These are phyloP conservation scores for Neofusicoccum cordaticola DNA, from an alignment of 2,329 filamentous ascomycete species.

Conservation along the genomic window DNA sequence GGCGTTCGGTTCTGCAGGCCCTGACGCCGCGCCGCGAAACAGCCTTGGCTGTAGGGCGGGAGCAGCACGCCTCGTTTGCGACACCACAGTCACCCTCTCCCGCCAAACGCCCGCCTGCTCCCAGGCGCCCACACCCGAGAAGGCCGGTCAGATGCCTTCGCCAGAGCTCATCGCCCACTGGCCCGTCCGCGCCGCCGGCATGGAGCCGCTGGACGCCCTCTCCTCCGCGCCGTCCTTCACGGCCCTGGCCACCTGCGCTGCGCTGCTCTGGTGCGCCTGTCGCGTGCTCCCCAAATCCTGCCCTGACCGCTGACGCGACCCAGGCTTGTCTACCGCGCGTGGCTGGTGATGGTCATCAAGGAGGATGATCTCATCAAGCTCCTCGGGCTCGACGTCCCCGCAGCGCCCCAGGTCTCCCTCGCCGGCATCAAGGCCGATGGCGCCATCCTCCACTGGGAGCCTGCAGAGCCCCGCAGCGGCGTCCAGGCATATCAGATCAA, in stretches of 20 bases:
- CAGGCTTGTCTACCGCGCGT: slow-evolving; percentile 82
- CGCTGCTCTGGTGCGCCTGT: slow-evolving; percentile 16
- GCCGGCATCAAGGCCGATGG: slow-evolving; percentile 85
- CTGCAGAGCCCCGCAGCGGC: slow-evolving; percentile 62
- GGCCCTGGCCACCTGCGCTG: slow-evolving; percentile 14
- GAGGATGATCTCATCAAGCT: slow-evolving; percentile 88
- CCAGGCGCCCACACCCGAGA: neutral
- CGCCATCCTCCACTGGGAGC: slow-evolving; percentile 87
- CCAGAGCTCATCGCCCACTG: slow-evolving; percentile 16
- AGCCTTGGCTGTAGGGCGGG: neutral
- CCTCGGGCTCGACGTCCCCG: slow-evolving; percentile 89
- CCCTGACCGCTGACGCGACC: neutral
- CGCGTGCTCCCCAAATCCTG: neutral
- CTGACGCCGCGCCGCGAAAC: neutral
- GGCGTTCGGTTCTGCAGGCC: neutral
- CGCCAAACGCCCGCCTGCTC: neutral
- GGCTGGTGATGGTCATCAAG: slow-evolving; percentile 84
- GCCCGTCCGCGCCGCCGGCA: slow-evolving; percentile 14
- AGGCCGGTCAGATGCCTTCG: slow-evolving; percentile 15
- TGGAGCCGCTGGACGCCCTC: slow-evolving; percentile 18
- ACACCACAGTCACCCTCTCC: neutral
- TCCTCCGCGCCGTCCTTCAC: slow-evolving; percentile 16
- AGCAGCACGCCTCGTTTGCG: neutral
- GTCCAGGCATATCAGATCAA: slow-evolving; percentile 88
- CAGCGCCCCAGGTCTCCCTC: slow-evolving; percentile 82